phyloP scores from a whole-genome alignment of 2,329 filamentous ascomycete species.

The Fusarium miscanthi region DNA sequence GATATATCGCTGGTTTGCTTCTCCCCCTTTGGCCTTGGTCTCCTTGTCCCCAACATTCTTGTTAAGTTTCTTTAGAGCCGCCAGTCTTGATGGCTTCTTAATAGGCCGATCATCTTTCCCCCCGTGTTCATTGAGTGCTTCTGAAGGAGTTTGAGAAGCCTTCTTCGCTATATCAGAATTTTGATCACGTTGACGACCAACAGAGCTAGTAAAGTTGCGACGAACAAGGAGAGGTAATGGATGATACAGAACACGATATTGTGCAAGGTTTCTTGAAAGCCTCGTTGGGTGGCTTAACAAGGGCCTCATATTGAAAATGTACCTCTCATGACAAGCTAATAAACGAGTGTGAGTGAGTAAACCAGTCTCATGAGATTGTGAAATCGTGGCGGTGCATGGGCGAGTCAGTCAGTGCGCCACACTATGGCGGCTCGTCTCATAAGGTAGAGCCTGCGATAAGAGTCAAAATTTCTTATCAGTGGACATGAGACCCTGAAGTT shows the following conservation, averaged over 20 bases:
- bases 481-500: background rate
- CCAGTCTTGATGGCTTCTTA: constrained; percentile 33
- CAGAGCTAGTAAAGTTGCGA: constrained; percentile 29
- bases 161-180: background rate
- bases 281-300: constrained; percentile 23
- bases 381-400: constrained; percentile 25
- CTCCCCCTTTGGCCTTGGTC: background rate
- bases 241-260: background rate
- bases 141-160: background rate
- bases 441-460: constrained; percentile 17
- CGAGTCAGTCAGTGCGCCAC: constrained; percentile 23
- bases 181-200: constrained; percentile 16
- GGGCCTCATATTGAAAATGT: constrained; percentile 36
- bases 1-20: constrained; percentile 42
- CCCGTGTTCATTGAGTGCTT: background rate
- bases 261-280: constrained; percentile 14
- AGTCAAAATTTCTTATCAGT: constrained; percentile 28
- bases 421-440: constrained; percentile 9
- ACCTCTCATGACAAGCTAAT: constrained; percentile 36
- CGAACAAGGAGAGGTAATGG: constrained; percentile 2
- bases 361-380: constrained; percentile 30
- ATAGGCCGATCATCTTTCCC: background rate
- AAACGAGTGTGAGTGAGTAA: constrained; percentile 10
- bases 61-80: constrained; percentile 41
- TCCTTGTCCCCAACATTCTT: background rate